Evolutionary conservation across 768 basidiomycete genomes (phyloP).

Genomic region (Xerocomus spinulosus): DNA sequence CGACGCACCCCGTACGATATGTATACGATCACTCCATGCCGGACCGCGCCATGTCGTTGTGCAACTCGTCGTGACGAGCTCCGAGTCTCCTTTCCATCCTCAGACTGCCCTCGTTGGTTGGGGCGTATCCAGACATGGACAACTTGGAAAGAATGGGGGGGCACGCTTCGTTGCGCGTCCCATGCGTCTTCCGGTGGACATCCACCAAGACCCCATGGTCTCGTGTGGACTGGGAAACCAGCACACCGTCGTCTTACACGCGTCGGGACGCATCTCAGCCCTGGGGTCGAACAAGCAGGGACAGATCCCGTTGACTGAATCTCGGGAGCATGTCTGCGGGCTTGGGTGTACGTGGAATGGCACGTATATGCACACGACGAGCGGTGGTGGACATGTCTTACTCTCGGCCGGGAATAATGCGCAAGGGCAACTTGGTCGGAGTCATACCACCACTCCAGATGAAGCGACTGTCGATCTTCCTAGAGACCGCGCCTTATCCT

Average conservation of each 20-base stretch:
- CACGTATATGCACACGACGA: conserved; percentile 46
- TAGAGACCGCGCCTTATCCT: conserved; percentile 25
- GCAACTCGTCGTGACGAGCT: conserved; percentile 32
- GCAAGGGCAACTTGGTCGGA: conserved; percentile 64
- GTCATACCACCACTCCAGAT: not conserved
- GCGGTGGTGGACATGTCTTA: conserved; percentile 24
- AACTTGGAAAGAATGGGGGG: conserved; percentile 50
- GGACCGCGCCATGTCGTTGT: conserved; percentile 73
- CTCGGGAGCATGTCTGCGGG: conserved; percentile 22
- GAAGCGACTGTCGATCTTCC: conserved; percentile 19
- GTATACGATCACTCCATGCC: conserved; percentile 46
- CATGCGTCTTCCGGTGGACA: conserved; percentile 32
- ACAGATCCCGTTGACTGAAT: conserved; percentile 47
- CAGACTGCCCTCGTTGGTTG: conserved; percentile 58
- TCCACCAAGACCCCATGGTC: conserved; percentile 28
- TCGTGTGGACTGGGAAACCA: conserved; percentile 47
- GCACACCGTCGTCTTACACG: conserved; percentile 43
- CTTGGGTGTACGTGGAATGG: conserved; percentile 79
- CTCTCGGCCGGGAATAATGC: conserved; percentile 51
- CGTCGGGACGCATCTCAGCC: conserved; percentile 43
- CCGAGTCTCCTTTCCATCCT: conserved; percentile 14
- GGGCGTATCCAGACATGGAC: conserved; percentile 83
- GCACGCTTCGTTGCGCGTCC: conserved; percentile 19
- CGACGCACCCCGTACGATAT: conserved; percentile 25
- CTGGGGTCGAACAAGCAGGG: conserved; percentile 72